phyloP scores from a whole-genome alignment of 1,284 basidiomycete species.

The Afroboletus lepidellus region DNA sequence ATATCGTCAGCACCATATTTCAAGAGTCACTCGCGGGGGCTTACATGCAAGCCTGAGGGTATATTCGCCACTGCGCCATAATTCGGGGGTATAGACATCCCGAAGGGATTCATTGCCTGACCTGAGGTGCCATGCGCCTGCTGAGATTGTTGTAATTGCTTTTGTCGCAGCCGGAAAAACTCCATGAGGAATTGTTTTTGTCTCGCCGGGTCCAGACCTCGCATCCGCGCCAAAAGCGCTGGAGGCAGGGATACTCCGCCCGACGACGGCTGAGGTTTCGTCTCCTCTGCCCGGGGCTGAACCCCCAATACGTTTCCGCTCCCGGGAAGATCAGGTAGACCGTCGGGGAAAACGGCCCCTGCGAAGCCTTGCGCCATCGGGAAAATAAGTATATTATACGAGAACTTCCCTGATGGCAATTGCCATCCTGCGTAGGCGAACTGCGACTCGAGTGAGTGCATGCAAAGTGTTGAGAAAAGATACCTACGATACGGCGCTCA shows the following conservation, averaged over 20 bases:
- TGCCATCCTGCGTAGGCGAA: conserved; percentile 58
- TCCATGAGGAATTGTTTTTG: conserved; percentile 19
- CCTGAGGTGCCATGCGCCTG: conserved; percentile 13
- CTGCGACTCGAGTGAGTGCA: conserved; percentile 35
- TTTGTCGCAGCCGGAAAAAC: conserved; percentile 26
- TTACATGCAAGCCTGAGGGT: conserved; percentile 20
- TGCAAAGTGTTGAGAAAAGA: not conserved
- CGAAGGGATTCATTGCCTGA: conserved; percentile 18
- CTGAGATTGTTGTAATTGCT: conserved; percentile 33
- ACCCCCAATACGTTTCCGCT: conserved; percentile 16
- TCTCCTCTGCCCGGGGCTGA: conserved; percentile 23
- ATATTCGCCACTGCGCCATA: conserved; percentile 13
- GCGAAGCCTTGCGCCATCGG: conserved; percentile 37
- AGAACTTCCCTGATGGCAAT: conserved; percentile 41
- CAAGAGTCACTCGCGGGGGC: not conserved
- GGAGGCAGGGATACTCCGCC: conserved; percentile 10
- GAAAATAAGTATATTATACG: conserved; percentile 55
- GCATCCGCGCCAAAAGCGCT: conserved; percentile 21
- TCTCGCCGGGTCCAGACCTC: conserved; percentile 27
- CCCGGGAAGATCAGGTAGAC: conserved; percentile 52
- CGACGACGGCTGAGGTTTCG: not conserved
- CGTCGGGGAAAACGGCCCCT: conserved; percentile 57
- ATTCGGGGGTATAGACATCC: conserved; percentile 11
- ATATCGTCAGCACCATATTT: conserved; percentile 6
- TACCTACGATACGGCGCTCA: conserved; percentile 45